phyloP scores from a whole-genome alignment of 805 yeast genomes.

The Starmerella potacharoeniae region DNA sequence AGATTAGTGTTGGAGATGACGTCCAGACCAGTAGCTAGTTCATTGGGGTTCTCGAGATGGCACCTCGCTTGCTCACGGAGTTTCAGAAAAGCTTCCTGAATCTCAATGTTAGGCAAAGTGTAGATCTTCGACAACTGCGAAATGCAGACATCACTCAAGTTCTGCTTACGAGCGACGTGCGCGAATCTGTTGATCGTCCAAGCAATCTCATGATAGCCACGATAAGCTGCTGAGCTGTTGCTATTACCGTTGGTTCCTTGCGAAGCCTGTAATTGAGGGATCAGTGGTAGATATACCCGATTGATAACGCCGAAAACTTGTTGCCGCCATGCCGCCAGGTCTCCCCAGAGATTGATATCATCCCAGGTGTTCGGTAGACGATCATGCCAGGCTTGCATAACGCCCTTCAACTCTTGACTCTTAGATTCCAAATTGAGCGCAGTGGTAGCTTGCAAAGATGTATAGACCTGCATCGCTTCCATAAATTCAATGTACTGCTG shows the following conservation, averaged over 20 bases:
- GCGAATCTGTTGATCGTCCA: constrained; percentile 98
- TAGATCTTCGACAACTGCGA: constrained; percentile 86
- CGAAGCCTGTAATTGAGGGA: constrained; percentile 66
- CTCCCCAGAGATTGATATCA: constrained; percentile 96
- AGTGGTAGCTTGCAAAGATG: constrained; percentile 76
- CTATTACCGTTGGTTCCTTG: constrained; percentile 33
- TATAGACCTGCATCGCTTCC: constrained; percentile 93
- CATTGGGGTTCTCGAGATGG: constrained; percentile 84
- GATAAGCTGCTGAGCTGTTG: constrained; percentile 84
- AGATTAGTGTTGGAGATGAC: constrained; percentile 92
- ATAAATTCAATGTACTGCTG: constrained; percentile 95
- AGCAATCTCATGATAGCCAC: constrained; percentile 97
- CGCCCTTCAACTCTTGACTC: constrained; percentile 88
- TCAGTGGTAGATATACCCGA: constrained; percentile 84
- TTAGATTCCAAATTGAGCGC: constrained; percentile 86
- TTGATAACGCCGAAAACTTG: constrained; percentile 95
- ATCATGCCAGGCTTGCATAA: constrained; percentile 95
- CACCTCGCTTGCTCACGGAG: constrained; percentile 96
- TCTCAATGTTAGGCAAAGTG: constrained; percentile 92
- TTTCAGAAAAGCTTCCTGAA: constrained; percentile 93
- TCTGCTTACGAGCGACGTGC: constrained; percentile 93
- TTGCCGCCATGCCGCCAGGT: constrained; percentile 95
- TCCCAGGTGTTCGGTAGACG: constrained; percentile 95
- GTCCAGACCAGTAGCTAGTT: constrained; percentile 87
- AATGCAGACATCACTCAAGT: constrained; percentile 93